These are phyloP conservation scores for Populus hybrid DNA, from an alignment of 441 rosid species.

Conservation along the genomic window DNA sequence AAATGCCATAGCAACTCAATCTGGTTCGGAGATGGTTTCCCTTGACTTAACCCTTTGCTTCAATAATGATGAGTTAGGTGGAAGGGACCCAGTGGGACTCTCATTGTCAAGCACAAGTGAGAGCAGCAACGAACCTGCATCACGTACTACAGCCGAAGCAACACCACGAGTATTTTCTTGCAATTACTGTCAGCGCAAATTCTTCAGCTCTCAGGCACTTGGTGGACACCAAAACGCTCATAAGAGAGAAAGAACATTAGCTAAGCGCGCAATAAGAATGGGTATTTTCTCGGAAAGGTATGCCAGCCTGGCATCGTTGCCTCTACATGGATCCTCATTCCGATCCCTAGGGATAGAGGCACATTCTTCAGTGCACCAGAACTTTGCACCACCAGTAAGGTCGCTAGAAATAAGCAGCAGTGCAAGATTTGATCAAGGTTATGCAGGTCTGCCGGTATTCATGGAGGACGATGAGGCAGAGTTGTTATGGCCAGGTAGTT, in stretches of 20 bases:
- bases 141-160: constrained; percentile 26
- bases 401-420: constrained; percentile 23
- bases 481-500: constrained; percentile 47
- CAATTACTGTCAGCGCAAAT: constrained; percentile 50
- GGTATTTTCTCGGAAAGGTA: constrained; percentile 41
- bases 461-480: constrained; percentile 43
- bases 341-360: constrained; percentile 46
- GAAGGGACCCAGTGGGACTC: constrained; percentile 37
- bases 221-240: constrained; percentile 62
- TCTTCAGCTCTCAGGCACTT: constrained; percentile 55
- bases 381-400: constrained; percentile 23
- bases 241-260: constrained; percentile 48
- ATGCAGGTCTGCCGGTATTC: constrained; percentile 32
- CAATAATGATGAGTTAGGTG: constrained; percentile 27
- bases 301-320: constrained; percentile 37
- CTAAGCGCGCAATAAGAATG: constrained; percentile 49
- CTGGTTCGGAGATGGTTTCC: constrained; percentile 33
- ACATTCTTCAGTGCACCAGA: constrained; percentile 41
- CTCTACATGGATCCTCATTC: constrained; percentile 35
- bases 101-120: constrained; percentile 63
- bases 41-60: constrained; percentile 51
- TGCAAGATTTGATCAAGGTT: constrained; percentile 27
- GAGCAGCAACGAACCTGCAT: constrained; percentile 47
- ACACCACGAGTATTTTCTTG: constrained; percentile 43
- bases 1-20: constrained; percentile 18